Evolutionary conservation across 1,284 basidiomycete genomes (phyloP).

Genomic region (Cronartium quercuum): DNA sequence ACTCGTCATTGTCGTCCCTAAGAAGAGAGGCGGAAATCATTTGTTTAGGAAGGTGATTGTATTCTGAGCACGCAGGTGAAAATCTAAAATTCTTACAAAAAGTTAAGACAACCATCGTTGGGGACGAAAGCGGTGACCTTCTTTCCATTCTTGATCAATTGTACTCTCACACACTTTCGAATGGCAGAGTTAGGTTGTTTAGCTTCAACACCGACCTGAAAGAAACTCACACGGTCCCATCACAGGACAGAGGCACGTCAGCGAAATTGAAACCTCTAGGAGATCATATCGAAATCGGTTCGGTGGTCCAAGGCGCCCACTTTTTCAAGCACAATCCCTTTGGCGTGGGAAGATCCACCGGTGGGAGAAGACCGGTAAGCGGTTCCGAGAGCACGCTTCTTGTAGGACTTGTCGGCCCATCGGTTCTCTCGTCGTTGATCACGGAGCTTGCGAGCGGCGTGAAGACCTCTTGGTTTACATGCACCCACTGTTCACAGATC

Average conservation of each 20-base stretch:
- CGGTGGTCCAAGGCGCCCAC: slow-evolving; percentile 57
- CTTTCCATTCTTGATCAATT: slow-evolving; percentile 99
- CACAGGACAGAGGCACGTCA: too few relatives aligned
- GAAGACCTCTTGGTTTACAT: slow-evolving; percentile 86
- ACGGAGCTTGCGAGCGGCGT: slow-evolving; percentile 98
- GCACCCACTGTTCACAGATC: slow-evolving; percentile 40
- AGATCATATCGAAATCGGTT: too few relatives aligned
- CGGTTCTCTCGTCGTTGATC: slow-evolving; percentile 90
- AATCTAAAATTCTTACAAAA: slow-evolving; percentile 52
- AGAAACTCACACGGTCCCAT: background rate
- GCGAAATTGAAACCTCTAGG: too few relatives aligned
- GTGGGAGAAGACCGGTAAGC: slow-evolving; percentile 99
- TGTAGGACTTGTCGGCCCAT: slow-evolving; percentile 99
- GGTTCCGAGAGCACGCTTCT: slow-evolving; percentile 99
- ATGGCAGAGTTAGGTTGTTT: slow-evolving; percentile 99
- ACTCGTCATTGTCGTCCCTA: slow-evolving; percentile 49
- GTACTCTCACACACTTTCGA: slow-evolving; percentile 99
- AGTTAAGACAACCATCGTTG: slow-evolving; percentile 99
- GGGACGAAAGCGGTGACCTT: slow-evolving; percentile 83
- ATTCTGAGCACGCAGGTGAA: too few relatives aligned
- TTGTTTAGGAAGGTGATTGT: too few relatives aligned
- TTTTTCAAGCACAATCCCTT: slow-evolving; percentile 99
- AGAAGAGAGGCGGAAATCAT: too few relatives aligned
- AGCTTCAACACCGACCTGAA: slow-evolving; percentile 60
- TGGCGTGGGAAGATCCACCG: slow-evolving; percentile 98